A percentile compares a stretch with the other conserved stretches of the same genome.
Conservation (phyloP, 148 eudicot species). For the Arctostaphylos glauca region DNA sequence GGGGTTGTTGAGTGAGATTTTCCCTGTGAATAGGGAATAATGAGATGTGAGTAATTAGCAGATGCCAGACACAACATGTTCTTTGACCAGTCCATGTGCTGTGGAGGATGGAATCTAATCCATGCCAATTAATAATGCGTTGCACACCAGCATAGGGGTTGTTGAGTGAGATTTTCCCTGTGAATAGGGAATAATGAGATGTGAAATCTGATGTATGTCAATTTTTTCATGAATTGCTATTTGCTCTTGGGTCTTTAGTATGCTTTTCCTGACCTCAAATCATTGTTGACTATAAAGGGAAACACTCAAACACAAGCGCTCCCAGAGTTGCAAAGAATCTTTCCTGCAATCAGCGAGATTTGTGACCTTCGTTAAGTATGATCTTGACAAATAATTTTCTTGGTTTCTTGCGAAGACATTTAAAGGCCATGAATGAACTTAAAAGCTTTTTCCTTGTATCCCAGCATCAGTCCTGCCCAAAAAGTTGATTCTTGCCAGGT, state of each 20-base stretch:
- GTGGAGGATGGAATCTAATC: neutral
- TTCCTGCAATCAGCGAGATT: neutral
- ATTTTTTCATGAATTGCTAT: neutral
- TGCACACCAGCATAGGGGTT: neutral
- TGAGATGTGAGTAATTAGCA: no score
- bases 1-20: neutral
- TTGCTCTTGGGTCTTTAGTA: neutral
- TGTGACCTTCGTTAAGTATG: neutral
- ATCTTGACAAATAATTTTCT: neutral
- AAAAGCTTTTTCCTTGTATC: neutral
- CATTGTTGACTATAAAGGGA: neutral
- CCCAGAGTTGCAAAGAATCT: neutral
- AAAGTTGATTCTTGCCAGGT: neutral
- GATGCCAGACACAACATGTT: no score
- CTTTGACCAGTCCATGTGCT: neutral
- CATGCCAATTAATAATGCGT: neutral
- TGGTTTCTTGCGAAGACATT: neutral
- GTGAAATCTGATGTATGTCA: neutral
- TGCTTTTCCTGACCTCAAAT: neutral
- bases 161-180: neutral
- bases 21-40: neutral
- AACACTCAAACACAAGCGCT: neutral
- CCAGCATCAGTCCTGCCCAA: neutral
- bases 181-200: neutral
- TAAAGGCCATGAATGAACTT: neutral